Evolutionary conservation across 1,139 yeast genomes (phyloP), one percentile per base, ranked within the genome.

Genomic region (Scheffersomyces parashehatae): DNA sequence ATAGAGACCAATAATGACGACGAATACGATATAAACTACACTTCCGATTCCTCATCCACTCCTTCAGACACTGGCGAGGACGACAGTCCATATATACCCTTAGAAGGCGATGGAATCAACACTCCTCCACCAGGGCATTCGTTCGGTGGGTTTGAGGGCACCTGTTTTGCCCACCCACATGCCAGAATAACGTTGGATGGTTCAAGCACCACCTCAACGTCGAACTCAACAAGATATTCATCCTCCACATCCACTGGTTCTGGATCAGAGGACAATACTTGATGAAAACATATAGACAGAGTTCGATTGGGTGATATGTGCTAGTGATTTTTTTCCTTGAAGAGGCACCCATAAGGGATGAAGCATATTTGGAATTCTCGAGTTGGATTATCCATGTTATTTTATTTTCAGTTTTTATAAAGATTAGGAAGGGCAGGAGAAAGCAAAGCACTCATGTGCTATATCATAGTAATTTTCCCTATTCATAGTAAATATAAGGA

Each of bases 141-240:
- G 5, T 64, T 54, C 41, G 45, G 55, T 3, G 56, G 56, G 28
- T 49, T 56, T 31, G 75, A 69, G 32, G 73, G 69, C 29, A 62
- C 65, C 37, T 68, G 71, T 42, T 70, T 51, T 53, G 75, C 76
- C 8, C 76, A 70, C 46, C 76, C 75, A 1, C 63, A 69, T 48
- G 75, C 75, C 15, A 61, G 58, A 37, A 59, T 70, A 3, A 54
- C 64, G 26, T 53, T 67, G 40, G 52, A 51, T 37, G 61, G 54
- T n/a, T 31, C 45, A 31, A 36, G 37, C 13, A 15, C 46, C 11
- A 20, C 46, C 10, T 33, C 46, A 28, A 28, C 43, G 36, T 14
- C 35, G 13, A 31, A 31, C 35, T 31, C 35, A 10, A 32, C 44
- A 14, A 36, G 29, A 26, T 29, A 38, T 31, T 43, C 48, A 12